These are phyloP conservation scores for Nemania abortiva DNA, from an alignment of 2,329 filamentous ascomycete genomes.

Conservation along the genomic window DNA sequence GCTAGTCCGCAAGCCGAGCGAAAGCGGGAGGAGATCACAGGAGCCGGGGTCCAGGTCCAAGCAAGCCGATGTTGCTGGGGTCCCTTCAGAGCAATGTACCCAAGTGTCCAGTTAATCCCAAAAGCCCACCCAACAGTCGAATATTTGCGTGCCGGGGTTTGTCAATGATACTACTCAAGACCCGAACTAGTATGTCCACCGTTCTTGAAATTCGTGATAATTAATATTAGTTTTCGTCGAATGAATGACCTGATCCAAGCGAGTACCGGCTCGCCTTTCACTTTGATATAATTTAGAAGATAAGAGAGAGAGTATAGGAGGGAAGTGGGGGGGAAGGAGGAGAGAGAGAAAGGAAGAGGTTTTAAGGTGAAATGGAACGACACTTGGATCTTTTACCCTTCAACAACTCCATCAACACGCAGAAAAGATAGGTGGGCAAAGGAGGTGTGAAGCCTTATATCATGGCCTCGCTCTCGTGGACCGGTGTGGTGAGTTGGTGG, in stretches of 20 bases:
- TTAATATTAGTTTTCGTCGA: slow-evolving; percentile 58
- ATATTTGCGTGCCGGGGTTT: slow-evolving; percentile 46
- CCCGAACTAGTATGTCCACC: slow-evolving; percentile 43
- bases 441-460: slow-evolving; percentile 70
- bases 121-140: slow-evolving; percentile 48
- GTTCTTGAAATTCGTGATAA: slow-evolving; percentile 48
- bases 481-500: slow-evolving; percentile 53
- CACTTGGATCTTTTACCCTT: slow-evolving; percentile 62
- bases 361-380: slow-evolving; percentile 59
- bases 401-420: slow-evolving; percentile 60
- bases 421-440: slow-evolving; percentile 55
- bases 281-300: slow-evolving; percentile 49
- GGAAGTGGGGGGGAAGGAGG: slow-evolving; percentile 51
- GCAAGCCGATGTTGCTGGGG: slow-evolving; percentile 52
- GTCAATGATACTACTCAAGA: slow-evolving; percentile 44
- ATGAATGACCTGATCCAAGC: slow-evolving; percentile 67
- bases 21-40: slow-evolving; percentile 57
- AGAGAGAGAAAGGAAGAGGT: slow-evolving; percentile 53
- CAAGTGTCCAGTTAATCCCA: slow-evolving; percentile 52
- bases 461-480: slow-evolving; percentile 60
- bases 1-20: slow-evolving; percentile 54
- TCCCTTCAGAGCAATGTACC: slow-evolving; percentile 49
- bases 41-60: slow-evolving; percentile 53
- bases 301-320: slow-evolving; percentile 52
- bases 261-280: slow-evolving; percentile 71